Base-by-base conservation (phyloP, 2,329 filamentous ascomycete genomes). In the Botrytis porri region DNA sequence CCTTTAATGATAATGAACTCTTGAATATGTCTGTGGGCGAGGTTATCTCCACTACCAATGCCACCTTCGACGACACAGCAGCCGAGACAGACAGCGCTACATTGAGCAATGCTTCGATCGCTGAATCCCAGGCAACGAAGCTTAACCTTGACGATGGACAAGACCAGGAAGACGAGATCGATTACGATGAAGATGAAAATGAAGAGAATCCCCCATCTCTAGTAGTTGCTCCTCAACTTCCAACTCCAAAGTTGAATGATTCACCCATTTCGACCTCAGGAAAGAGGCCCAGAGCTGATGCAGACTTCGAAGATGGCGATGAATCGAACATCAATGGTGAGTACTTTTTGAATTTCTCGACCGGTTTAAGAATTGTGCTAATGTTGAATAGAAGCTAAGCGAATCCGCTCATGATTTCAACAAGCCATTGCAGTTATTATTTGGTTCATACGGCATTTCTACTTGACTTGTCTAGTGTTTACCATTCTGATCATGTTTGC, bases 21-120 rank as follows among this genome's bases (percentile, higher is more conserved):
- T 29, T 60, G 32, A 45, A n/a, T 10, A 69, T 69, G 14, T 57
- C 70, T 39, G 51, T n/a, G 29, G 51, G 41, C 48, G 22, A 72
- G 57, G 51, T 37, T 59, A 37, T 51, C 62, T 10, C 22, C 35
- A 60, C 48, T 43, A 60, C 37, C 39, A 37, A 48, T 32, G 18
- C 43, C 25, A 25, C 62, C 10, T 41, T 43, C 14, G 63, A 45
- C 39, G 70, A 60, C 20, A 25, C 29, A 51, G 72, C 78, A 51
- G 76, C 74, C 29, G 81, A 81, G 57, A 80, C 75, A n/a, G 79
- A 78, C 72, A 80, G 78, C 32, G 83, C 82, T 18, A 79, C 81
- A 16, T 79, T 78, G 66, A 82, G 71, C 39, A 73, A 73, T 54
- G 71, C 54, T 29, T 73, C 71, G 9, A 62, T 54, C 29, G 41